Conservation (phyloP, 441 rosid genomes). For the Brassica hybrid region DNA sequence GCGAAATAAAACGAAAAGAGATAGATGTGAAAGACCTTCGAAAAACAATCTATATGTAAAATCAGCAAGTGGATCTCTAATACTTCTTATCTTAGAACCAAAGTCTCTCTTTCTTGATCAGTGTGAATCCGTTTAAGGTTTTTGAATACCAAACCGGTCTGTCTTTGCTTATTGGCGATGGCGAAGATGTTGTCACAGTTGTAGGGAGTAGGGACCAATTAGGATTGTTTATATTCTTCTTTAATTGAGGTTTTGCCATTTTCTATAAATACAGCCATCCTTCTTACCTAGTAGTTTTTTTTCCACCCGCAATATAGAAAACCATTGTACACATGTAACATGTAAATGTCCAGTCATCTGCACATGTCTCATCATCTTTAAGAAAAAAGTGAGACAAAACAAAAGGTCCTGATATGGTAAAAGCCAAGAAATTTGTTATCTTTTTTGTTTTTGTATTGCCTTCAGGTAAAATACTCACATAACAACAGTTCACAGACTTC, state of each 20-base stretch:
- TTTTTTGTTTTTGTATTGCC: slow-evolving; percentile 51
- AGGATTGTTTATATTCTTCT: neutral
- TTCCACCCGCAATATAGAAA: neutral
- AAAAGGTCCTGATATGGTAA: slow-evolving; percentile 28
- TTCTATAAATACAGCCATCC: neutral
- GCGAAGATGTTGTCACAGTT: neutral
- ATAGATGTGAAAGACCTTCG: too few relatives aligned
- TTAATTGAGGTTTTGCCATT: neutral
- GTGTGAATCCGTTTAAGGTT: neutral
- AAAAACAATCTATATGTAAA: neutral
- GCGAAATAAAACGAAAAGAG: too few relatives aligned
- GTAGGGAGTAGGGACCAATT: neutral
- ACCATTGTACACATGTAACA: neutral
- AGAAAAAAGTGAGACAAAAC: neutral
- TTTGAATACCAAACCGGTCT: neutral
- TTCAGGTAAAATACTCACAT: slow-evolving; percentile 71
- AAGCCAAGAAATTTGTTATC: slow-evolving; percentile 45
- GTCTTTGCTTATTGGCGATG: neutral
- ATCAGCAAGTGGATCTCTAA: neutral
- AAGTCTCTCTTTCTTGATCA: neutral
- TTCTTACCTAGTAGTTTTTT: neutral
- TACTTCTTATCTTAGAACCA: neutral
- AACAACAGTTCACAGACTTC: slow-evolving; percentile 48
- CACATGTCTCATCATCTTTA: slow-evolving; percentile 11
- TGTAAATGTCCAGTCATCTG: slow-evolving; percentile 20